Evolutionary conservation across 2,329 filamentous ascomycete genomes (phyloP).

Genomic region (Chaetomium olivaceum): DNA sequence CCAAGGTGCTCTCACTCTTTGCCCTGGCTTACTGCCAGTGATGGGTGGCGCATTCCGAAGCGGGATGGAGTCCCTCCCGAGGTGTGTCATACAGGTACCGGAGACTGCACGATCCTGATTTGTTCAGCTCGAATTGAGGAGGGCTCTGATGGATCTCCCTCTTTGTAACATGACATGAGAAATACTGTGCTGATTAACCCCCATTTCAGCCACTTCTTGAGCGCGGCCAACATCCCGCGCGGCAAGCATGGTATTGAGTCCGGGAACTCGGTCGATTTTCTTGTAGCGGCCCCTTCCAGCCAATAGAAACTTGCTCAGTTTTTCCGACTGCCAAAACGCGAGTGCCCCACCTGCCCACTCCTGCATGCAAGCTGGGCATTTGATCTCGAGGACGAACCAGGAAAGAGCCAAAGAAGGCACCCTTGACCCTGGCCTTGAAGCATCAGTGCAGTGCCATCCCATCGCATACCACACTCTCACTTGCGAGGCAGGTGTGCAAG

Average conservation of each 20-base stretch:
- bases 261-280: slow-evolving; percentile 10
- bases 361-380: slow-evolving; percentile 11
- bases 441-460: no score
- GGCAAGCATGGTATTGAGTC: background rate
- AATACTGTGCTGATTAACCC: background rate
- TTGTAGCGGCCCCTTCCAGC: slow-evolving; percentile 24
- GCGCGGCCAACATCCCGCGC: slow-evolving; percentile 2
- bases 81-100: background rate
- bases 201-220: background rate
- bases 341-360: slow-evolving; percentile 30
- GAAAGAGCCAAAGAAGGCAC: background rate
- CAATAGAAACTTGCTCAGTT: slow-evolving; percentile 48
- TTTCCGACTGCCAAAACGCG: slow-evolving; percentile 22
- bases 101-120: background rate
- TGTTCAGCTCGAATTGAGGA: background rate
- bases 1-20: background rate
- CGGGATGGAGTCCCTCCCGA: background rate
- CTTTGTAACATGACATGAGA: background rate
- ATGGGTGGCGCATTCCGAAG: background rate
- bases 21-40: background rate
- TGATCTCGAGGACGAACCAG: slow-evolving; percentile 16
- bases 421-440: slow-evolving; percentile 18
- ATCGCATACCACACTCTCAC: slow-evolving; percentile 6
- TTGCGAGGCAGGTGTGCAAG: background rate
- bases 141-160: background rate